A percentile compares a stretch with the other conserved stretches of the same genome.
phyloP scores from a whole-genome alignment of 2,329 filamentous ascomycete genomes.

The Ascochyta viciae-villosae region DNA sequence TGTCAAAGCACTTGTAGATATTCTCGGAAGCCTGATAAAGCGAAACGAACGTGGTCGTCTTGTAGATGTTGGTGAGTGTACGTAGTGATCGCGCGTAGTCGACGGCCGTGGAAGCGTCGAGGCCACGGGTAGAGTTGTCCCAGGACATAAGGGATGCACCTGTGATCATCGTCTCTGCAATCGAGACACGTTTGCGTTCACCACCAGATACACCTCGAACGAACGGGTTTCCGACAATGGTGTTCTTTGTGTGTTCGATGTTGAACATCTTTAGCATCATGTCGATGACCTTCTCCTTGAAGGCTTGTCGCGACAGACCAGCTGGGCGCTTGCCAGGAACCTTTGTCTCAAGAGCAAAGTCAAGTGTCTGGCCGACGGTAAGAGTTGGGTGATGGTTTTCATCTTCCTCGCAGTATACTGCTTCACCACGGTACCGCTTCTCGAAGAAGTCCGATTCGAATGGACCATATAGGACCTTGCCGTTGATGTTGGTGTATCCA shows the following conservation, averaged over 20 bases:
- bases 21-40: slow-evolving; percentile 87
- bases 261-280: slow-evolving; percentile 90
- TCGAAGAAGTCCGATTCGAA: slow-evolving; percentile 74
- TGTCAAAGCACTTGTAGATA: slow-evolving; percentile 81
- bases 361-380: slow-evolving; percentile 85
- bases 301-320: slow-evolving; percentile 74
- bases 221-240: slow-evolving; percentile 83
- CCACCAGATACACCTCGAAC: slow-evolving; percentile 79
- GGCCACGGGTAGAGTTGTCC: slow-evolving; percentile 57
- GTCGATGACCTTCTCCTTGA: slow-evolving; percentile 77
- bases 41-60: slow-evolving; percentile 83
- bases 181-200: slow-evolving; percentile 80
- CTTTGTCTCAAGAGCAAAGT: slow-evolving; percentile 85
- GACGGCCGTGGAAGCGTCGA: slow-evolving; percentile 58
- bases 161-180: slow-evolving; percentile 82
- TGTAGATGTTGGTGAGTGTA: slow-evolving; percentile 80
- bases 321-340: slow-evolving; percentile 80
- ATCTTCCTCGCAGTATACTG: slow-evolving; percentile 86
- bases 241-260: slow-evolving; percentile 86
- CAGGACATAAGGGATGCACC: slow-evolving; percentile 75
- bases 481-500: slow-evolving; percentile 67
- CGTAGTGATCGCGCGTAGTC: slow-evolving; percentile 58
- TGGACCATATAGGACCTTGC: slow-evolving; percentile 79
- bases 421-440: slow-evolving; percentile 78
- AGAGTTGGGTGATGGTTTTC: slow-evolving; percentile 86